A percentile compares a stretch with the other conserved stretches of the same genome.
These are phyloP conservation scores for Aspergillus olivimuriae DNA, from an alignment of 495 filamentous ascomycete genomes.

Conservation along the genomic window DNA sequence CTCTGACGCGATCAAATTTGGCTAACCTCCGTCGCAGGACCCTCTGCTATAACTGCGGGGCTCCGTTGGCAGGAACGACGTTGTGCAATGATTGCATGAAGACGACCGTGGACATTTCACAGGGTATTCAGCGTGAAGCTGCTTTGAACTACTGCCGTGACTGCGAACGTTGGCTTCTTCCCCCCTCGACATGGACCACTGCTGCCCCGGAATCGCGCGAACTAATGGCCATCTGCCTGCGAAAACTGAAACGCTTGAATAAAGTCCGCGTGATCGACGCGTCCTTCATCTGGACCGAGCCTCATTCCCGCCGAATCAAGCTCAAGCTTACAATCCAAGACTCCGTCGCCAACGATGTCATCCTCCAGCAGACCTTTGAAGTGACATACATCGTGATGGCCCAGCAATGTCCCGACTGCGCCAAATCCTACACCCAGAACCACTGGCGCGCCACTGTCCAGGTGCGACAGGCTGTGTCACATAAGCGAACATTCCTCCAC, in stretches of 20 bases:
- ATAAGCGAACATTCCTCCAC: constrained; percentile 95
- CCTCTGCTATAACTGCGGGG: constrained; percentile 91
- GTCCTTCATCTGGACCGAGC: constrained; percentile 96
- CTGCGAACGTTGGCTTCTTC: constrained; percentile 90
- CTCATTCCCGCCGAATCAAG: constrained; percentile 82
- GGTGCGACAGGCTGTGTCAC: constrained; percentile 91
- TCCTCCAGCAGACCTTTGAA: constrained; percentile 91
- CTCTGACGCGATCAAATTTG: neutral
- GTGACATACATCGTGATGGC: constrained; percentile 83
- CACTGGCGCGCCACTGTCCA: constrained; percentile 84
- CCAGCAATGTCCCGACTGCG: constrained; percentile 87
- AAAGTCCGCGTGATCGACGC: constrained; percentile 93
- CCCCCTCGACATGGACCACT: constrained; percentile 76
- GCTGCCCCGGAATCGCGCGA: constrained; percentile 82
- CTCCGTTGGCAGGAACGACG: constrained; percentile 87
- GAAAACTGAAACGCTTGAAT: constrained; percentile 69
- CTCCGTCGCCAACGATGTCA: constrained; percentile 64
- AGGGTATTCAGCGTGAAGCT: constrained; percentile 80
- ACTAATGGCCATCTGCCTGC: constrained; percentile 80
- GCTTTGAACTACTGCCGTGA: constrained; percentile 79
- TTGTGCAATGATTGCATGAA: constrained; percentile 93
- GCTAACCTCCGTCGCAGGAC: constrained; percentile 47
- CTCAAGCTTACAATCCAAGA: constrained; percentile 90
- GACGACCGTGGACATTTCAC: constrained; percentile 86
- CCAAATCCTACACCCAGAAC: constrained; percentile 91